Evolutionary conservation across 2,329 filamentous ascomycete species (phyloP).

Genomic region (Phialophora tarda): DNA sequence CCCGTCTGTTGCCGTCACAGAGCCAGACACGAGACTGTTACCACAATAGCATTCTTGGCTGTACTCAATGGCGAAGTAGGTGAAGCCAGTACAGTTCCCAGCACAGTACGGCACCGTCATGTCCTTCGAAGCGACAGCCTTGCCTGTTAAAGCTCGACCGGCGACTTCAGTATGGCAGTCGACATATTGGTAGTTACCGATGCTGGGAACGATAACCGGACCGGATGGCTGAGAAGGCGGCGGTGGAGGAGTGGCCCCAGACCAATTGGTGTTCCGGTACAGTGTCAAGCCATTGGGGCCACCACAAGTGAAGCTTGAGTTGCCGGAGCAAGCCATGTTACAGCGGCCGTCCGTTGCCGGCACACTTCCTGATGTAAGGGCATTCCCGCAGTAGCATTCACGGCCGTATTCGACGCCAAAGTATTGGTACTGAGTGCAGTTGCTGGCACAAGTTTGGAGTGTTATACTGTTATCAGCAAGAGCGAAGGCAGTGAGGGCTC

Average conservation of each 20-base stretch:
- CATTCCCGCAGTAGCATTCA: conserved; percentile 48
- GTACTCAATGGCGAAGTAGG: conserved; percentile 50
- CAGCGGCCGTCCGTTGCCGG: conserved; percentile 46
- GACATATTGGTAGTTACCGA: conserved; percentile 31
- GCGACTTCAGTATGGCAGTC: conserved; percentile 34
- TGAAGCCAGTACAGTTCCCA: conserved; percentile 39
- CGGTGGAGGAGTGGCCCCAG: conserved; percentile 20
- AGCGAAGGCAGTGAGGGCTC: conserved; percentile 40
- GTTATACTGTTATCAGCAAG: conserved; percentile 38
- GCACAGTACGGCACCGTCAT: conserved; percentile 34
- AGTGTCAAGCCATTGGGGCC: conserved; percentile 57
- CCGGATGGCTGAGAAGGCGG: conserved; percentile 19
- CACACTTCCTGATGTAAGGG: conserved; percentile 31
- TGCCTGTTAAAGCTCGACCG: conserved; percentile 32
- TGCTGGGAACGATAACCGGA: conserved; percentile 28
- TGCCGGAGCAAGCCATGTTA: conserved; percentile 49
- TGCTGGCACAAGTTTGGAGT: conserved; percentile 40
- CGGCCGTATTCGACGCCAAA: conserved; percentile 45
- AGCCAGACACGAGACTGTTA: conserved; percentile 36
- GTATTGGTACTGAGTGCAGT: conserved; percentile 42
- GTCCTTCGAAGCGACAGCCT: conserved; percentile 24
- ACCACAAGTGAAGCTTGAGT: conserved; percentile 51
- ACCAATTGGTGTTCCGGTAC: conserved; percentile 29
- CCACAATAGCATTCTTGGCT: conserved; percentile 46
- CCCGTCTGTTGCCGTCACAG: conserved; percentile 27